phyloP scores from a whole-genome alignment of 768 basidiomycete species.

The Pisolithus microcarpus region DNA sequence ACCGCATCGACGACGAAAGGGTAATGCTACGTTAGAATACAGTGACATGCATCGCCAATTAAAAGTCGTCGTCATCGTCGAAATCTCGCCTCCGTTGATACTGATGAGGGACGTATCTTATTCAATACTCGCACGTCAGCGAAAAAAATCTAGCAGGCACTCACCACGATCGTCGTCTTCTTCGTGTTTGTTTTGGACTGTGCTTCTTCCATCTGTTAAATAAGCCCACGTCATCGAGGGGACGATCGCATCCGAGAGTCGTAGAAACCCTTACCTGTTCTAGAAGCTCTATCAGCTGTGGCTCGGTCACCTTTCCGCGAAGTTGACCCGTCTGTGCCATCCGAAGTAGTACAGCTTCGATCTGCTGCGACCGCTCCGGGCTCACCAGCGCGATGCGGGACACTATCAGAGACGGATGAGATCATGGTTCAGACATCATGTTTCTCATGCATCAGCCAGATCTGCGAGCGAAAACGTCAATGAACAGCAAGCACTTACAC shows the following conservation, averaged over 20 bases:
- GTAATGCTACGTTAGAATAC: too few relatives aligned
- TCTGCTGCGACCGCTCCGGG: conserved; percentile 70
- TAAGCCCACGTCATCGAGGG: not conserved
- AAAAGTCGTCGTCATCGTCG: conserved; percentile 60
- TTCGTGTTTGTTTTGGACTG: conserved; percentile 41
- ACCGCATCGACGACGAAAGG: not conserved
- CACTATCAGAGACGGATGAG: conserved; percentile 40
- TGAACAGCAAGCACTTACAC: conserved; percentile 35
- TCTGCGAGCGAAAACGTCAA: not conserved
- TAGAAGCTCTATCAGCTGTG: conserved; percentile 76
- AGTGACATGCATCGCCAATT: not conserved
- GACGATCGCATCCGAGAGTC: not conserved
- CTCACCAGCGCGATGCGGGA: conserved; percentile 84
- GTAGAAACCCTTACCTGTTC: conserved; percentile 57
- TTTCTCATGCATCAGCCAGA: conserved; percentile 1
- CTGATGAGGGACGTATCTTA: conserved; percentile 23
- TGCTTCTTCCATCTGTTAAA: conserved; percentile 46
- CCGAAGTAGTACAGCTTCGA: conserved; percentile 68
- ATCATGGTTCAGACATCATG: not conserved
- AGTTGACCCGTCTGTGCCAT: conserved; percentile 85
- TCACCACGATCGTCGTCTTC: conserved; percentile 56
- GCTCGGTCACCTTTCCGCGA: conserved; percentile 67
- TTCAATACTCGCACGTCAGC: conserved; percentile 1
- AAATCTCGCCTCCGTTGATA: conserved; percentile 60
- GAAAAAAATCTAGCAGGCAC: conserved; percentile 5